These are phyloP conservation scores for Stachybotrys chlorohalonatus DNA, from an alignment of 2,329 filamentous ascomycete species.

Conservation along the genomic window DNA sequence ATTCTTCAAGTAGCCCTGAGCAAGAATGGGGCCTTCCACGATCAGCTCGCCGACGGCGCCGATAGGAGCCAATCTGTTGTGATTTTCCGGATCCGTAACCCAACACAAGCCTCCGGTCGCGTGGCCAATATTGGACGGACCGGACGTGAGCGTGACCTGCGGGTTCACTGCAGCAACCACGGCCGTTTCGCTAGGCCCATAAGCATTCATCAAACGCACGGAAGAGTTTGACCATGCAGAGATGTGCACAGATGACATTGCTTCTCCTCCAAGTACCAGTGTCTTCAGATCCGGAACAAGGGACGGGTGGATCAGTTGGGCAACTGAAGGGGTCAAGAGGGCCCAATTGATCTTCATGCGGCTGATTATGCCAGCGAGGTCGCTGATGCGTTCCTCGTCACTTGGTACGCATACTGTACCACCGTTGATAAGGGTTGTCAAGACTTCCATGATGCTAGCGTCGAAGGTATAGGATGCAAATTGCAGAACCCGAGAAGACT, in stretches of 20 bases:
- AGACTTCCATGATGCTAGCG: constrained; percentile 24
- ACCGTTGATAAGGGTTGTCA: constrained; percentile 10
- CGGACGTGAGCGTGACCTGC: not conserved
- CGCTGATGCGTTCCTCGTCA: constrained; percentile 8
- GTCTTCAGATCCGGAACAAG: constrained; percentile 4
- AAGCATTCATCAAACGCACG: constrained; percentile 1
- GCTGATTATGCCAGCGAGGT: constrained; percentile 1
- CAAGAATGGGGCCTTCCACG: constrained; percentile 42
- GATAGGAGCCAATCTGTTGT: constrained; percentile 10
- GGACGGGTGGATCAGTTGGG: constrained; percentile 3
- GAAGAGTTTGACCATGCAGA: not conserved
- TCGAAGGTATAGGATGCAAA: constrained; percentile 44
- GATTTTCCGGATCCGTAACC: constrained; percentile 5
- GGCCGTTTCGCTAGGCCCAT: constrained; percentile 3
- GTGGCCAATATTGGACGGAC: constrained; percentile 2
- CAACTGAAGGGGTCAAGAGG: constrained; percentile 2
- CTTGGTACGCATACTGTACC: constrained; percentile 12
- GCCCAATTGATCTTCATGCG: constrained; percentile 1
- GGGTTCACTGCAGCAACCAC: constrained; percentile 1
- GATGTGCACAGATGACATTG: constrained; percentile 1
- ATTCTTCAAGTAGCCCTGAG: constrained; percentile 24
- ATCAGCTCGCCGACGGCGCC: constrained; percentile 29
- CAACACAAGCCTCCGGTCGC: constrained; percentile 1
- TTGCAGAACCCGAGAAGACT: constrained; percentile 40
- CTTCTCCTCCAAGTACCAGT: constrained; percentile 2